Evolutionary conservation across 202 grass and related monocot species (phyloP).

Genomic region (Hordeum pubiflorum): DNA sequence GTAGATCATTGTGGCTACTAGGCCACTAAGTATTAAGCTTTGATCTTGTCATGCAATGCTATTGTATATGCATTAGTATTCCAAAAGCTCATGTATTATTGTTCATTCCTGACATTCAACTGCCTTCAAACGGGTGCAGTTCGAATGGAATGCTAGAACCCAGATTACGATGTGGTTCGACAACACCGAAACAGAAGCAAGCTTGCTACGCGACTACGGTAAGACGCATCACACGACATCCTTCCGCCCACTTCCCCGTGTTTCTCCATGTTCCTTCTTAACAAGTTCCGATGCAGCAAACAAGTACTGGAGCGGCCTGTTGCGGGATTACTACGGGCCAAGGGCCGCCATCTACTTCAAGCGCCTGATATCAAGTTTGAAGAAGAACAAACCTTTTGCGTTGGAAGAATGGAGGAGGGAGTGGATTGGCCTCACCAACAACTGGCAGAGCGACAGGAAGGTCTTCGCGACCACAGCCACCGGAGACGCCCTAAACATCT

Average conservation of each 20-base stretch:
- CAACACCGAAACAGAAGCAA: slow-evolving; percentile 67
- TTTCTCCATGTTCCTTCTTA: neutral
- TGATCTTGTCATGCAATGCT: neutral
- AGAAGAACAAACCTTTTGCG: slow-evolving; percentile 39
- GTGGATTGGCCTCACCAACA: slow-evolving; percentile 70
- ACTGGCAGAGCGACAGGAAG: slow-evolving; percentile 62
- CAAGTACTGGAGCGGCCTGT: slow-evolving; percentile 81
- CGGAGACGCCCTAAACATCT: slow-evolving; percentile 53
- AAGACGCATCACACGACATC: neutral
- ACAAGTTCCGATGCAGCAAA: slow-evolving; percentile 45
- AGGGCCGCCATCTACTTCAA: slow-evolving; percentile 74
- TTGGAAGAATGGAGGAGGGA: slow-evolving; percentile 64
- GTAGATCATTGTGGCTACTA: neutral
- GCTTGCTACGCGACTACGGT: slow-evolving; percentile 75
- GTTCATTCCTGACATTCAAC: neutral
- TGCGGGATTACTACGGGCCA: slow-evolving; percentile 61
- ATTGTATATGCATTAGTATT: neutral
- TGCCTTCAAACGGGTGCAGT: slow-evolving; percentile 34
- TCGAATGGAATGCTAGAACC: slow-evolving; percentile 93
- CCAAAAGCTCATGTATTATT: neutral
- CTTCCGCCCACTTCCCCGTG: neutral
- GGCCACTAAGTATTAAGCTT: neutral
- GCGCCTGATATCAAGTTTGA: slow-evolving; percentile 46
- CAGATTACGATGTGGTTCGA: slow-evolving; percentile 96
- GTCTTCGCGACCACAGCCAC: slow-evolving; percentile 37